These are phyloP conservation scores for Podaxis sp. DNA, from an alignment of 768 basidiomycete species.

Conservation along the genomic window DNA sequence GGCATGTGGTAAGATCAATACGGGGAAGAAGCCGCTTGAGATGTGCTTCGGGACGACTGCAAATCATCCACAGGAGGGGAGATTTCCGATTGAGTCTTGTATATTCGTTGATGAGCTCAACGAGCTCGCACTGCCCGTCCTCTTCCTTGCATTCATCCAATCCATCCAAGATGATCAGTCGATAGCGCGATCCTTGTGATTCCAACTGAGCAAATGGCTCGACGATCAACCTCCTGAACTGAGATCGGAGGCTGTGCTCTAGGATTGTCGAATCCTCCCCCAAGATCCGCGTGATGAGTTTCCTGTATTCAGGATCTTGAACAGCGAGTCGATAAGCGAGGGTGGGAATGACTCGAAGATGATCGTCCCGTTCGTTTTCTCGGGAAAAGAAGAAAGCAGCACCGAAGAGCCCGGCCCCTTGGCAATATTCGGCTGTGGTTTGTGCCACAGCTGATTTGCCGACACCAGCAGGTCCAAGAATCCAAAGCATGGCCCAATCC, in stretches of 20 bases:
- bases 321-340: conserved; percentile 10
- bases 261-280: background rate
- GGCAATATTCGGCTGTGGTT: conserved; percentile 1
- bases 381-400: conserved; percentile 10
- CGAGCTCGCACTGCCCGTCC: background rate
- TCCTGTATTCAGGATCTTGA: background rate
- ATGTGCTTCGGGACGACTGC: background rate
- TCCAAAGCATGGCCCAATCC: conserved; percentile 1
- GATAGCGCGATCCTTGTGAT: background rate
- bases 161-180: conserved; percentile 2
- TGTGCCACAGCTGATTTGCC: conserved; percentile 13
- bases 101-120: background rate
- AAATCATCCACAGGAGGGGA: background rate
- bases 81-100: background rate
- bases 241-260: background rate
- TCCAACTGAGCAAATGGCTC: background rate
- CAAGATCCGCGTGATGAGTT: background rate
- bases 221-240: conserved; percentile 4
- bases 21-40: background rate
- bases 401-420: background rate
- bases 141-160: conserved; percentile 9
- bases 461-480: conserved; percentile 5
- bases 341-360: conserved; percentile 1
- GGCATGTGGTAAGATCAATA: background rate
- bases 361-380: background rate